Percentiles rank a stretch among this genome's conserved stretches.
These are phyloP conservation scores for Solanum medicagineum DNA, from an alignment of 257 asterid species.

Conservation along the genomic window DNA sequence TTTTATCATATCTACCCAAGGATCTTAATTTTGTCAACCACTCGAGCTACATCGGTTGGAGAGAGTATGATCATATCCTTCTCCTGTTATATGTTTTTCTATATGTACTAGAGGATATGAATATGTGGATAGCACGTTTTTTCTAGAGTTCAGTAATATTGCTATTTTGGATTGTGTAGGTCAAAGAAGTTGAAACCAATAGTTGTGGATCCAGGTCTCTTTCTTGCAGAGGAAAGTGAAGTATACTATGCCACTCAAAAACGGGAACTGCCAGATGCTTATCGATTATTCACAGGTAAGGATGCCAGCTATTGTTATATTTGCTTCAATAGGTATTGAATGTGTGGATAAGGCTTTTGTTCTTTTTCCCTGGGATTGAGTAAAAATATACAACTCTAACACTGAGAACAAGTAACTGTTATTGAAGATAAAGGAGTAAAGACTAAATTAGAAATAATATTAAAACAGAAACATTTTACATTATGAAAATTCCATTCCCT, in stretches of 20 bases:
- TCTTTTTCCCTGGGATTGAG: not conserved
- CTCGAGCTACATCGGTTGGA: constrained; percentile 94
- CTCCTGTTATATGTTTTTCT: not conserved
- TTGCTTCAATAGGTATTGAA: not conserved
- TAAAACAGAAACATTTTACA: not conserved
- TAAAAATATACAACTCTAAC: not conserved
- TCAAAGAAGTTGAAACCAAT: constrained; percentile 73
- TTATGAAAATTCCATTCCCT: not conserved
- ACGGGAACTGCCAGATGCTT: constrained; percentile 80
- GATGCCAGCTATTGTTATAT: not conserved
- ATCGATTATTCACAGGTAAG: constrained; percentile 66
- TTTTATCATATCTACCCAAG: constrained; percentile 72
- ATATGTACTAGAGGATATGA: not conserved
- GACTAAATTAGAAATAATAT: not conserved
- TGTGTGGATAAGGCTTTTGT: not conserved
- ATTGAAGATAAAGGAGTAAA: not conserved
- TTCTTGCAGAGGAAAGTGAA: constrained; percentile 48
- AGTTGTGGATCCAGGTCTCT: constrained; percentile 80
- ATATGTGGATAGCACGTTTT: not conserved
- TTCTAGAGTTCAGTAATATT: not conserved
- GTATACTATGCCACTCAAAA: constrained; percentile 73
- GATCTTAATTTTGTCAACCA: constrained; percentile 85
- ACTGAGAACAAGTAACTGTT: not conserved
- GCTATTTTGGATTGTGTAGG: constrained; percentile 18
- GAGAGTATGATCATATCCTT: constrained; percentile 49